phyloP scores from a whole-genome alignment of 2,329 filamentous ascomycete genomes.

The Thelonectria discophora region DNA sequence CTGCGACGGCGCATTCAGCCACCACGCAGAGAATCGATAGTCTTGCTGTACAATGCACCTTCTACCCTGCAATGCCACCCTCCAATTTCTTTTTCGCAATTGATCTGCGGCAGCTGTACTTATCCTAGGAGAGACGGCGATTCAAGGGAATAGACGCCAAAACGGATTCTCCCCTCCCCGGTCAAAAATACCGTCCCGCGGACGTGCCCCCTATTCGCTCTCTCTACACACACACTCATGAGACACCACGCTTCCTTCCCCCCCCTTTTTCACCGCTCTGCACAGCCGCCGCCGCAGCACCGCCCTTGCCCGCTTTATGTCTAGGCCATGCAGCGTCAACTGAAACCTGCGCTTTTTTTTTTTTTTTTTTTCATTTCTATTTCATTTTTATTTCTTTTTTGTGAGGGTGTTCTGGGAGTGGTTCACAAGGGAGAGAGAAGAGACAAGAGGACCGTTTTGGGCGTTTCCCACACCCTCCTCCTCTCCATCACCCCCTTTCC shows the following conservation, averaged over 20 bases:
- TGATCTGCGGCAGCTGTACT: slow-evolving; percentile 1
- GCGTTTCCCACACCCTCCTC: no score
- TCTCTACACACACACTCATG: not conserved
- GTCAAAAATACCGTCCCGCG: no score
- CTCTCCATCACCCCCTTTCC: no score
- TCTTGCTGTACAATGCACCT: not conserved
- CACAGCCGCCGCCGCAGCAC: not conserved
- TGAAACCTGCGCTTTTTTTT: not conserved
- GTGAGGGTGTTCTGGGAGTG: no score
- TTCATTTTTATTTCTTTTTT: no score
- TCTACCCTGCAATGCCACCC: slow-evolving; percentile 5
- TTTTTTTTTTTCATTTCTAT: no score
- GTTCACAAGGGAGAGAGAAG: no score
- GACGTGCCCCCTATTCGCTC: no score
- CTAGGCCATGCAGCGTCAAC: not conserved
- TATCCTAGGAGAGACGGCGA: not conserved
- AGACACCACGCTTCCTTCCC: no score
- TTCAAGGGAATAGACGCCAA: not conserved
- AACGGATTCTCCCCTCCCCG: not conserved
- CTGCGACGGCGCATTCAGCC: not conserved
- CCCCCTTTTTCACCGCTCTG: not conserved
- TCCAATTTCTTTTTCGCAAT: not conserved
- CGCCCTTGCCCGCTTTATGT: not conserved
- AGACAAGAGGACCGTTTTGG: no score
- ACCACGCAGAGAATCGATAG: slow-evolving; percentile 4